phyloP scores from a whole-genome alignment of 2,329 filamentous ascomycete genomes.

The Thielaviopsis euricoi region DNA sequence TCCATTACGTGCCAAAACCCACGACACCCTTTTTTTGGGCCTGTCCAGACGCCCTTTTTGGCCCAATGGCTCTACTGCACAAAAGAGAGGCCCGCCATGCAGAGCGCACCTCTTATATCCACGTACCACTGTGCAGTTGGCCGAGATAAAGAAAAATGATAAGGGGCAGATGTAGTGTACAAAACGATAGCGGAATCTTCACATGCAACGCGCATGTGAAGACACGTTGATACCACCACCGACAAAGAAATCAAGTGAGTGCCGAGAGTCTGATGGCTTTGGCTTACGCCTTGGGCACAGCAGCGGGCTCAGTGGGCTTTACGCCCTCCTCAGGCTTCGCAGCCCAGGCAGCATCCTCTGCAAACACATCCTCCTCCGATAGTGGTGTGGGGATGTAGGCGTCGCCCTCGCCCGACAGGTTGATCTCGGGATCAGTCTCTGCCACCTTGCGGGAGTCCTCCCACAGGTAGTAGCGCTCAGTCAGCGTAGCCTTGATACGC shows the following conservation, averaged over 20 bases:
- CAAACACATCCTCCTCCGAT: constrained; percentile 21
- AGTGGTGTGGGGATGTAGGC: constrained; percentile 30
- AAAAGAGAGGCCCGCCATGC: not conserved
- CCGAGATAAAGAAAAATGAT: not conserved
- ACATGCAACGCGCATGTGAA: not conserved
- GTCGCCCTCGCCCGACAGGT: constrained; percentile 33
- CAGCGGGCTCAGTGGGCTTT: not conserved
- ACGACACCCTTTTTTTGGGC: not conserved
- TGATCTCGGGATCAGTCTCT: constrained; percentile 48
- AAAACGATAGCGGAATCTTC: not conserved
- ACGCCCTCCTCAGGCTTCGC: constrained; percentile 8
- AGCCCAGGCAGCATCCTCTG: constrained; percentile 18
- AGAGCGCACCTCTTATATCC: not conserved
- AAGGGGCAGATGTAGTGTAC: not conserved
- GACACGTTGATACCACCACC: not conserved
- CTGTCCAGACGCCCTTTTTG: not conserved
- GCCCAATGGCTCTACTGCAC: not conserved
- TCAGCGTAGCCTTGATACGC: constrained; percentile 68
- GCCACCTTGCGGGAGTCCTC: constrained; percentile 55
- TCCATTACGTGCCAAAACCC: not conserved
- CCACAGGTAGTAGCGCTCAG: constrained; percentile 81
- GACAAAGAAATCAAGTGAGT: not conserved
- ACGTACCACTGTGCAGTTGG: not conserved
- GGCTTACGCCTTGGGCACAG: constrained; percentile 3
- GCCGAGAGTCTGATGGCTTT: not conserved